These are phyloP conservation scores for Ustilago nuda DNA, from an alignment of 1,284 basidiomycete species.

Conservation along the genomic window DNA sequence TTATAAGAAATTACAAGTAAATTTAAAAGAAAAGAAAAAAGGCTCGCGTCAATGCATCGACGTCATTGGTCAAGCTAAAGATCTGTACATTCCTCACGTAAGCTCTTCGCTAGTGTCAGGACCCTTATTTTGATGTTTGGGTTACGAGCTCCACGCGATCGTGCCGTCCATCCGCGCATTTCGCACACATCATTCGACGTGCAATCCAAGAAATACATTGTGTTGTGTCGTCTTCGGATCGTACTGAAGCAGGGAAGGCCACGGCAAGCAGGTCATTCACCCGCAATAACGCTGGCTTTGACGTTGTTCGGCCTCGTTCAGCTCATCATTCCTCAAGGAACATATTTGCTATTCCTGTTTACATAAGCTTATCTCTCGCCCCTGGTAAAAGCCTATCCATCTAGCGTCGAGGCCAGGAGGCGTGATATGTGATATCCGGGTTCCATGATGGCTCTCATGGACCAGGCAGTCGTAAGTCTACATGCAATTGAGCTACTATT, in stretches of 20 bases:
- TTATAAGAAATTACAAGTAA: background rate
- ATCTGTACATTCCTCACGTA: conserved; percentile 11
- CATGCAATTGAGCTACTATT: conserved; percentile 79
- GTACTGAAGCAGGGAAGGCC: background rate
- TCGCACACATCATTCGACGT: background rate
- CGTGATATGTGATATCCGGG: background rate
- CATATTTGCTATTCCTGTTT: background rate
- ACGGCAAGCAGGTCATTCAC: background rate
- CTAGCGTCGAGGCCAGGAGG: background rate
- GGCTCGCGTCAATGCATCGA: background rate
- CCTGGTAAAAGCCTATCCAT: background rate
- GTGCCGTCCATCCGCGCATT: background rate
- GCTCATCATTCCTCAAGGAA: background rate
- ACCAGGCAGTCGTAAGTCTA: conserved; percentile 72
- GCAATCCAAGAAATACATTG: background rate
- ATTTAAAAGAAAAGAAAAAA: background rate
- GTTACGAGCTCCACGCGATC: conserved; percentile 12
- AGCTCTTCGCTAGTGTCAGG: background rate
- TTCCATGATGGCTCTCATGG: conserved; percentile 23
- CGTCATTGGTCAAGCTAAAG: conserved; percentile 2
- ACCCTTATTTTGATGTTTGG: background rate
- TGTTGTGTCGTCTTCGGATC: background rate
- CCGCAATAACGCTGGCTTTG: background rate
- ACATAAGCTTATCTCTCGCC: background rate
- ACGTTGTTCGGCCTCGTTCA: background rate